Conservation (phyloP, 805 yeast genomes). For the Nadsonia fulvescens region DNA sequence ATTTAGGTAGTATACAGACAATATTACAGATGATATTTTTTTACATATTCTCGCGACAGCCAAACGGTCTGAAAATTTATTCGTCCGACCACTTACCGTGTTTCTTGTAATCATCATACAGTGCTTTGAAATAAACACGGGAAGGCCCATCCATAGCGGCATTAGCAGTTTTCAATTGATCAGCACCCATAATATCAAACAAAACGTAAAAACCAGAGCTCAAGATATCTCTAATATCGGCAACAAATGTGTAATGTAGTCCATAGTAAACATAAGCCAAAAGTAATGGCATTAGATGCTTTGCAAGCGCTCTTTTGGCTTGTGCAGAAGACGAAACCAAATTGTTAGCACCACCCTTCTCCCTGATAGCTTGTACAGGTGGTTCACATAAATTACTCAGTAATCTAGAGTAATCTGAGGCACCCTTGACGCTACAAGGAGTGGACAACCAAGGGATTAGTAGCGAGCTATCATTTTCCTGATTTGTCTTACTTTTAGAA, state of each 20-base stretch:
- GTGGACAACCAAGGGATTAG: too few relatives aligned
- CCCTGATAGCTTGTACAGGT: slow-evolving; percentile 17
- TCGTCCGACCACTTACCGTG: slow-evolving; percentile 70
- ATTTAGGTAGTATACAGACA: too few relatives aligned
- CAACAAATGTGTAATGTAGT: slow-evolving; percentile 30
- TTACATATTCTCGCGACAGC: too few relatives aligned
- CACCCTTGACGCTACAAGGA: too few relatives aligned
- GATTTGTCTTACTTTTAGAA: too few relatives aligned
- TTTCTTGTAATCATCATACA: slow-evolving; percentile 57
- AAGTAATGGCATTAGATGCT: slow-evolving; percentile 40
- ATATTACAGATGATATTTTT: too few relatives aligned
- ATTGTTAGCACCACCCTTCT: slow-evolving; percentile 18
- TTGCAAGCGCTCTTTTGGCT: slow-evolving; percentile 39
- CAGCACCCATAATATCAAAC: slow-evolving; percentile 50
- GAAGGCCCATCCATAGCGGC: slow-evolving; percentile 53
- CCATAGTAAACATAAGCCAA: slow-evolving; percentile 39
- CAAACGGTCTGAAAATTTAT: too few relatives aligned
- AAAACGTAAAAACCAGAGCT: slow-evolving; percentile 39
- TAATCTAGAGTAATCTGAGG: too few relatives aligned
- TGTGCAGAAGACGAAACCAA: slow-evolving; percentile 37
- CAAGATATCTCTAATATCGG: slow-evolving; percentile 30
- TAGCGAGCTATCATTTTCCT: too few relatives aligned
- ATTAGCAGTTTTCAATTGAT: slow-evolving; percentile 46
- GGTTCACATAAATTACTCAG: slow-evolving; percentile 78
- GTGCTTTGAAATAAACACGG: slow-evolving; percentile 41